Evolutionary conservation across 2,329 filamentous ascomycete species (phyloP).

Genomic region (Ceratocystis lukuohia): DNA sequence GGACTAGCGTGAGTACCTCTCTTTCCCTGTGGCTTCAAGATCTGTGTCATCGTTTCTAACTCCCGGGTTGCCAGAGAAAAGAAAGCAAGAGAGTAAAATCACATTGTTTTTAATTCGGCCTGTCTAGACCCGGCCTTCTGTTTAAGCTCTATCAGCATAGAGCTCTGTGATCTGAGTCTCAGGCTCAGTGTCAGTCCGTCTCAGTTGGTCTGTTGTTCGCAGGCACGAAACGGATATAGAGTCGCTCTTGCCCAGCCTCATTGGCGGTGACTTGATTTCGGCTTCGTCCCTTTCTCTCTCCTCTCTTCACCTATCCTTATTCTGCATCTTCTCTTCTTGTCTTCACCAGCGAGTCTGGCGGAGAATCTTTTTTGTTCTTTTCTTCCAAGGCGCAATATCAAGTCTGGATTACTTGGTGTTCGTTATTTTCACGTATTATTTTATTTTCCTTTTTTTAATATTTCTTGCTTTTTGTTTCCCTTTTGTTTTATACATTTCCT

Average conservation of each 20-base stretch:
- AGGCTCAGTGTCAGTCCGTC: not conserved
- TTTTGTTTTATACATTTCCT: slow-evolving; percentile 18
- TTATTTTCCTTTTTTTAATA: not conserved
- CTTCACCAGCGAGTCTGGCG: slow-evolving; percentile 36
- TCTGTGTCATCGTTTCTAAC: slow-evolving; percentile 1
- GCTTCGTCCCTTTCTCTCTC: slow-evolving; percentile 25
- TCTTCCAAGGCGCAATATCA: slow-evolving; percentile 16
- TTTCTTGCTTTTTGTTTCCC: not conserved
- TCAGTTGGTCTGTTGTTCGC: not conserved
- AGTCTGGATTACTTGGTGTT: slow-evolving; percentile 20
- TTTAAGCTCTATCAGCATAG: not conserved
- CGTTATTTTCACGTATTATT: slow-evolving; percentile 13
- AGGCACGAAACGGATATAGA: slow-evolving; percentile 9
- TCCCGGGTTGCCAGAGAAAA: not conserved
- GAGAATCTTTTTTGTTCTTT: slow-evolving; percentile 22
- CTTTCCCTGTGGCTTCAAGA: not conserved
- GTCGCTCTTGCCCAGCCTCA: slow-evolving; percentile 24
- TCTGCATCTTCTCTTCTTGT: slow-evolving; percentile 24
- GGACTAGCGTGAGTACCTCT: not conserved
- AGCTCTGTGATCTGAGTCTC: not conserved
- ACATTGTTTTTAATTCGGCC: not conserved
- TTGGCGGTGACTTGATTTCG: slow-evolving; percentile 24
- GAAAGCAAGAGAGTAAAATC: not conserved
- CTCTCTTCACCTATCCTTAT: slow-evolving; percentile 22
- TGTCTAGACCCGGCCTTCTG: not conserved